phyloP scores from a whole-genome alignment of 495 filamentous ascomycete genomes.

The Lophiostoma macrostomum region DNA sequence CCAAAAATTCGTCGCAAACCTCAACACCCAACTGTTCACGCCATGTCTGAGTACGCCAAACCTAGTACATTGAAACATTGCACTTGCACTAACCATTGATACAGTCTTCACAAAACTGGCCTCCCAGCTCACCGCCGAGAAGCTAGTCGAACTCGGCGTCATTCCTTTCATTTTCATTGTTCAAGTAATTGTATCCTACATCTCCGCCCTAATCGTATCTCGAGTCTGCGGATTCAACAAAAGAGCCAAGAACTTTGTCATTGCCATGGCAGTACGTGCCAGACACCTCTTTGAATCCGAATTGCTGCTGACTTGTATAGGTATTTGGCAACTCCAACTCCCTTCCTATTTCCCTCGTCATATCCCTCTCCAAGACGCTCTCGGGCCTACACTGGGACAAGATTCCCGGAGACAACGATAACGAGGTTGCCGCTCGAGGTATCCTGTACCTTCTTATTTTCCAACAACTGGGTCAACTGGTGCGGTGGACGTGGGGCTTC shows the following conservation, averaged over 20 bases:
- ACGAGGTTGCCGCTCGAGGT: slow-evolving; percentile 88
- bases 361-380: slow-evolving; percentile 88
- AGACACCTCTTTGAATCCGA: background rate
- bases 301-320: slow-evolving; percentile 35
- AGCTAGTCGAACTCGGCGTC: slow-evolving; percentile 82
- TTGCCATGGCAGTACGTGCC: slow-evolving; percentile 80
- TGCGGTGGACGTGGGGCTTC: slow-evolving; percentile 98
- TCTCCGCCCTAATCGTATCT: slow-evolving; percentile 65
- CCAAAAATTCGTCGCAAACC: slow-evolving; percentile 92
- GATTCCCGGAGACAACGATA: slow-evolving; percentile 86
- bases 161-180: slow-evolving; percentile 91
- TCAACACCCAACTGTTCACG: slow-evolving; percentile 92
- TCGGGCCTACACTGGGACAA: slow-evolving; percentile 90
- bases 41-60: slow-evolving; percentile 81
- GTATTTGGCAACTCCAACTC: slow-evolving; percentile 99
- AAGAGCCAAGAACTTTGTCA: slow-evolving; percentile 84
- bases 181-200: slow-evolving; percentile 80
- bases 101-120: slow-evolving; percentile 95
- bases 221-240: slow-evolving; percentile 77
- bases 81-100: slow-evolving; percentile 15
- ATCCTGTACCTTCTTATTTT: slow-evolving; percentile 96
- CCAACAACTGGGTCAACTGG: slow-evolving; percentile 92
- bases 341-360: slow-evolving; percentile 90
- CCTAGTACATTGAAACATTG: background rate
- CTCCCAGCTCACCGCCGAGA: slow-evolving; percentile 88